Evolutionary conservation across 202 grass and related monocot genomes (phyloP).

Genomic region (Eragrostis tef): DNA sequence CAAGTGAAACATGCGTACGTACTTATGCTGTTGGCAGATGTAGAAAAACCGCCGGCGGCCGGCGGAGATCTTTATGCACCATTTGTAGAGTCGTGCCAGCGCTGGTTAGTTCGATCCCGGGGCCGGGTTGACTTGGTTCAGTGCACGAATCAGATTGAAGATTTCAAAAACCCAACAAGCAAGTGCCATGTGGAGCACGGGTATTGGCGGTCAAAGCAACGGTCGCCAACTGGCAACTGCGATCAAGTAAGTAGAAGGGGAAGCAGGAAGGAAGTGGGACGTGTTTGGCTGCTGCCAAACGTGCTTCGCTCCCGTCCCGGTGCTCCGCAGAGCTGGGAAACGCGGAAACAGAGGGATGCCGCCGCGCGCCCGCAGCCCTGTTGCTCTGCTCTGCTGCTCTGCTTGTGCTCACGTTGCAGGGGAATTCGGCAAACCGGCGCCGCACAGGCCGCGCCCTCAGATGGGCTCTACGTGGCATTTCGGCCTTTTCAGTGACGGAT

Average conservation of each 20-base stretch:
- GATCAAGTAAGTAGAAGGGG: too few relatives aligned
- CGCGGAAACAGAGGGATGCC: not conserved
- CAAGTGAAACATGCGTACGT: not conserved
- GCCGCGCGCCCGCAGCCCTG: too few relatives aligned
- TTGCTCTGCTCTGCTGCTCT: too few relatives aligned
- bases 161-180: not conserved
- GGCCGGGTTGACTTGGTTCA: not conserved
- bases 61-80: conserved; percentile 29
- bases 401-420: too few relatives aligned
- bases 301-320: not conserved
- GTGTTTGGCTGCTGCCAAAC: not conserved
- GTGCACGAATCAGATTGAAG: not conserved
- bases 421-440: too few relatives aligned
- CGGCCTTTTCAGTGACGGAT: too few relatives aligned
- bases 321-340: not conserved
- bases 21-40: not conserved
- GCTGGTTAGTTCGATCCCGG: not conserved
- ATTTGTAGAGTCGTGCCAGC: conserved; percentile 18
- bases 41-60: conserved; percentile 22
- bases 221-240: not conserved
- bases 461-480: too few relatives aligned
- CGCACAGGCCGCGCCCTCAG: too few relatives aligned
- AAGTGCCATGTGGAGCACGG: conserved; percentile 35
- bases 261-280: not conserved
- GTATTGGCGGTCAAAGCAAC: not conserved